phyloP scores from a whole-genome alignment of 2,329 filamentous ascomycete genomes.

The Penicillium psychrosexuale region DNA sequence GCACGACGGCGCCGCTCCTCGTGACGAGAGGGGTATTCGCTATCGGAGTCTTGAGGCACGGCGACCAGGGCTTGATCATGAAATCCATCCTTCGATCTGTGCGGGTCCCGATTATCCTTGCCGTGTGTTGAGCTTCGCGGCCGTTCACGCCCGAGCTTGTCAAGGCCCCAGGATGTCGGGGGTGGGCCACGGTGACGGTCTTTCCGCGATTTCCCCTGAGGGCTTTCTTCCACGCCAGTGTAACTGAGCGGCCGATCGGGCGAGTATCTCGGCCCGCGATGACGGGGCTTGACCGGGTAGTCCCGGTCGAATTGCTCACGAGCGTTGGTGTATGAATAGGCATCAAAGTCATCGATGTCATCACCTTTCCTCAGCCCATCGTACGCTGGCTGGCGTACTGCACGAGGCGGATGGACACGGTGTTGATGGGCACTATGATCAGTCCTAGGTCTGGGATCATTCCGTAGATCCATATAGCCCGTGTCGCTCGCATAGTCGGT shows the following conservation, averaged over 20 bases:
- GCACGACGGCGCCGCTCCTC: conserved; percentile 43
- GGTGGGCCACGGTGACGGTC: conserved; percentile 38
- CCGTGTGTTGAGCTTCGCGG: conserved; percentile 24
- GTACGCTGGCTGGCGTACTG: conserved; percentile 29
- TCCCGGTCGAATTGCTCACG: conserved; percentile 49
- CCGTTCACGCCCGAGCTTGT: conserved; percentile 33
- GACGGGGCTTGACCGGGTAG: conserved; percentile 37
- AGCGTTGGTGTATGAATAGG: conserved; percentile 49
- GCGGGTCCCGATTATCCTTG: conserved; percentile 40
- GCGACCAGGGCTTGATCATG: conserved; percentile 45
- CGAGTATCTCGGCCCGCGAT: conserved; percentile 24
- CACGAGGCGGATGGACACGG: conserved; percentile 24
- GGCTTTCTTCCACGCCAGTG: conserved; percentile 36
- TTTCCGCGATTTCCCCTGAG: conserved; percentile 26
- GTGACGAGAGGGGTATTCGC: conserved; percentile 43
- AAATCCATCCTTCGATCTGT: conserved; percentile 33
- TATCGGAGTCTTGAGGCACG: conserved; percentile 49
- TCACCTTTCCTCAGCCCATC: conserved; percentile 32
- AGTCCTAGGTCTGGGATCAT: conserved; percentile 20
- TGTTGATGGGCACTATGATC: conserved; percentile 21
- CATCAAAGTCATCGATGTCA: conserved; percentile 42
- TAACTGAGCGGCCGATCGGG: conserved; percentile 40
- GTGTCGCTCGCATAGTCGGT: conserved; percentile 39
- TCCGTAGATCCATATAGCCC: conserved; percentile 27
- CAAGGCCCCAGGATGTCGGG: conserved; percentile 38